Conservation (phyloP, 345 rosid species). For the Raphanus raphanistrum region DNA sequence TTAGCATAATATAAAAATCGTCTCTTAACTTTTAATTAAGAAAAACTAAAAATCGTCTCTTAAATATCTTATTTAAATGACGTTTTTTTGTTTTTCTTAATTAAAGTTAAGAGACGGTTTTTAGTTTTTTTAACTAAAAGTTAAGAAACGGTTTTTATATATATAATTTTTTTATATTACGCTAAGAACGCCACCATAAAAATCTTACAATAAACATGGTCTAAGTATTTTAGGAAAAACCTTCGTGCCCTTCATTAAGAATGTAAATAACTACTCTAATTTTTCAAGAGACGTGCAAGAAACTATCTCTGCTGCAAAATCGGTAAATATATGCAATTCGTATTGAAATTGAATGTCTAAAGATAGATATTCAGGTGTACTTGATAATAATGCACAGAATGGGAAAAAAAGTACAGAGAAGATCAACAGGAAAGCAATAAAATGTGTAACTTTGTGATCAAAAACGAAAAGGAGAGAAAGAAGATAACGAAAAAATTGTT, state of each 20-base stretch:
- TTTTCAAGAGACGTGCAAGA: neutral
- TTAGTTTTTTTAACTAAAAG: too few relatives aligned
- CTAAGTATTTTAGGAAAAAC: neutral
- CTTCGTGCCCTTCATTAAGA: neutral
- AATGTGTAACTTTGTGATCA: slow-evolving; percentile 28
- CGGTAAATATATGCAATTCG: slow-evolving; percentile 4
- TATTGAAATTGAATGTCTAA: neutral
- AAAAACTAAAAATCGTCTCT: too few relatives aligned
- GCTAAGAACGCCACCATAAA: too few relatives aligned
- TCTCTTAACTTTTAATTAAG: too few relatives aligned
- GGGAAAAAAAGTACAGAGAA: slow-evolving; percentile 12
- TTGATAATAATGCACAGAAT: slow-evolving; percentile 23
- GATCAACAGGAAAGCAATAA: slow-evolving; percentile 27
- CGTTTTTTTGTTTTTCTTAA: too few relatives aligned
- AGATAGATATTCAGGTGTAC: slow-evolving; percentile 22
- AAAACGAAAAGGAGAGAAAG: slow-evolving; percentile 18
- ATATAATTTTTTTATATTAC: too few relatives aligned
- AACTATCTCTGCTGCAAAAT: neutral
- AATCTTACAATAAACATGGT: too few relatives aligned
- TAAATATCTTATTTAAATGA: too few relatives aligned
- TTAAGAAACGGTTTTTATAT: too few relatives aligned
- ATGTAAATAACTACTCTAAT: neutral
- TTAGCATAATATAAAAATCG: too few relatives aligned
- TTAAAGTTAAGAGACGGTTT: too few relatives aligned
- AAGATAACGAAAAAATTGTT: slow-evolving; percentile 32